Conservation (phyloP, 148 eudicot genomes). For the Bassia scoparia region DNA sequence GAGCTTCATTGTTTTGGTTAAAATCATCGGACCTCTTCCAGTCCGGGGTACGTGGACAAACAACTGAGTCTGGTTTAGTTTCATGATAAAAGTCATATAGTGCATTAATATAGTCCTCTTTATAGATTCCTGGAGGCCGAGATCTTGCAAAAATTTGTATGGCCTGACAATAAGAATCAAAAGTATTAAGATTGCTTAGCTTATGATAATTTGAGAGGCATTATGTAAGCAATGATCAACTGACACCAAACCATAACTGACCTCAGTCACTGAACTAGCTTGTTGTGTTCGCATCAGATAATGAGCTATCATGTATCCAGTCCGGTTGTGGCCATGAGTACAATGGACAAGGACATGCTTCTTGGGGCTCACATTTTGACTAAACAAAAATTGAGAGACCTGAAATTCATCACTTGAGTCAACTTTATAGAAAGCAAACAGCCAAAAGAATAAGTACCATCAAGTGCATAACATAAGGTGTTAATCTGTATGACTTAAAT, state of each 20-base stretch:
- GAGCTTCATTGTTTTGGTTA: constrained; percentile 87
- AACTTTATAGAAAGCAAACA: too few species aligned
- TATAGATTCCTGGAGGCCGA: constrained; percentile 95
- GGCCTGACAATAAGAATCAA: constrained; percentile 51
- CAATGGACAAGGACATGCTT: constrained; percentile 86
- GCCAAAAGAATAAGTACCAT: too few species aligned
- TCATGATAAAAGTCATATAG: constrained; percentile 86
- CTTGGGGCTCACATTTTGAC: constrained; percentile 59
- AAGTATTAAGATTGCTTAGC: background rate
- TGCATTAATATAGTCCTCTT: constrained; percentile 80
- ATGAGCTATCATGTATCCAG: constrained; percentile 94
- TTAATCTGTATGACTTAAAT: too few species aligned
- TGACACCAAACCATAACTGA: constrained; percentile 22
- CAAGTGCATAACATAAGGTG: too few species aligned
- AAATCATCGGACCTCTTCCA: constrained; percentile 91
- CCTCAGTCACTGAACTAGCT: constrained; percentile 77
- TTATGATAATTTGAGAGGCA: constrained; percentile 4
- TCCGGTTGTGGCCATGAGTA: constrained; percentile 98
- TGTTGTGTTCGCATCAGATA: constrained; percentile 79
- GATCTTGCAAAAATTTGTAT: constrained; percentile 66
- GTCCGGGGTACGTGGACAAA: constrained; percentile 88
- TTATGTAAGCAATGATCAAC: background rate
- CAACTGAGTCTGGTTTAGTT: constrained; percentile 61
- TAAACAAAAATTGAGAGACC: constrained; percentile 69
- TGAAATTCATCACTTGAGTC: constrained; percentile 19